Conservation (phyloP, 768 basidiomycete species). For the Steccherinum ochraceum region DNA sequence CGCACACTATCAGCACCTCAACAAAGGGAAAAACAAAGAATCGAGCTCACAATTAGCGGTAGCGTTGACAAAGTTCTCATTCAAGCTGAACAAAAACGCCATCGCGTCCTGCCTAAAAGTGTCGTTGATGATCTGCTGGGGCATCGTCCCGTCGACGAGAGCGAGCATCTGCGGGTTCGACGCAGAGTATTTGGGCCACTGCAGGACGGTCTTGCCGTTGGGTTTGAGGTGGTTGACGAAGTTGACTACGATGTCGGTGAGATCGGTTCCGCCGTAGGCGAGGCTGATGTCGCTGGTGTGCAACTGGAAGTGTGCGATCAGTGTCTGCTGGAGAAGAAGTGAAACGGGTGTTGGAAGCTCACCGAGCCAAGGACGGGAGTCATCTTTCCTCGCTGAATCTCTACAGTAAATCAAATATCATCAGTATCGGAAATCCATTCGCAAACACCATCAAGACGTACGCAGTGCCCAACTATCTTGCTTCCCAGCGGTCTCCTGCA, state of each 20-base stretch:
- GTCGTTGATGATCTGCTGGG: constrained; percentile 4
- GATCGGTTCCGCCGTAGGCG: constrained; percentile 35
- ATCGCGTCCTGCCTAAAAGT: constrained; percentile 4
- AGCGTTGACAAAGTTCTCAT: background rate
- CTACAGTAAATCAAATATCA: too few species aligned
- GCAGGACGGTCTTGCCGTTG: constrained; percentile 28
- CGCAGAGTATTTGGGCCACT: constrained; percentile 20
- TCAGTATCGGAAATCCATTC: too few species aligned
- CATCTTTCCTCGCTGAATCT: constrained; percentile 7
- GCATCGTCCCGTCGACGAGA: background rate
- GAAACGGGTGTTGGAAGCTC: too few species aligned
- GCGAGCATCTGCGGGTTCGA: background rate
- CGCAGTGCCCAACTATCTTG: constrained; percentile 16
- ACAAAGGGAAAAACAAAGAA: too few species aligned
- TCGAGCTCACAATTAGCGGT: too few species aligned
- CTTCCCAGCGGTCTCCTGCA: constrained; percentile 13
- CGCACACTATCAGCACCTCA: too few species aligned
- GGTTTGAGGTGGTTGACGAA: constrained; percentile 38
- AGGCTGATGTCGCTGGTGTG: constrained; percentile 34
- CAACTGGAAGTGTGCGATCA: constrained; percentile 27
- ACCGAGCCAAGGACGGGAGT: constrained; percentile 3
- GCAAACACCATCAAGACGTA: too few species aligned
- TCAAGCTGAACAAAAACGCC: constrained; percentile 3
- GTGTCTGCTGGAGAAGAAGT: constrained; percentile 24
- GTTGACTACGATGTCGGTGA: constrained; percentile 42